Percentiles rank a stretch among this genome's conserved stretches.
phyloP scores from a whole-genome alignment of 768 basidiomycete species.

The Mycena crocata region DNA sequence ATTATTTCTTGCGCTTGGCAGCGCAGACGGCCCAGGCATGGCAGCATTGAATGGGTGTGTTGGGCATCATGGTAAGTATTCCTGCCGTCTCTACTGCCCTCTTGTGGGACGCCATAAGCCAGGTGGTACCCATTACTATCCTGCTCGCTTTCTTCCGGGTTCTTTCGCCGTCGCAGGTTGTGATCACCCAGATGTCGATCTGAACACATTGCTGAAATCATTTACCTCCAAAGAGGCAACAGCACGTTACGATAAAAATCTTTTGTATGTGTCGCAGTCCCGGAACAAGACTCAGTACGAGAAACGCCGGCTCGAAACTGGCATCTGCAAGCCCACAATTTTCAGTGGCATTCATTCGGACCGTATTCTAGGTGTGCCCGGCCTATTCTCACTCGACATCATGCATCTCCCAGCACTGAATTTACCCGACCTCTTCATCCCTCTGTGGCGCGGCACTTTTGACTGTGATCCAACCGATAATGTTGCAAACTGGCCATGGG shows the following conservation, averaged over 20 bases:
- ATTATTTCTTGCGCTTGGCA: conserved; percentile 25
- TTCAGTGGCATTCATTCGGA: conserved; percentile 44
- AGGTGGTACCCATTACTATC: conserved; percentile 4
- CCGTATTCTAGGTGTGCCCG: conserved; percentile 43
- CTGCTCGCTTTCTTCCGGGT: not conserved
- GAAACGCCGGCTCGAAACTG: conserved; percentile 43
- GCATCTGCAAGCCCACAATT: conserved; percentile 49
- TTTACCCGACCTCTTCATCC: conserved; percentile 35
- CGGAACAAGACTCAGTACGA: conserved; percentile 34
- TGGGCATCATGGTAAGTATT: conserved; percentile 1
- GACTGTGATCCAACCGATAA: conserved; percentile 30
- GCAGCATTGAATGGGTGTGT: conserved; percentile 46
- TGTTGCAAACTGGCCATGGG: conserved; percentile 35
- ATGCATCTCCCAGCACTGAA: conserved; percentile 47
- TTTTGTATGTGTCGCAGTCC: not conserved
- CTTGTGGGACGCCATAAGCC: not conserved
- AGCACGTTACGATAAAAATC: not conserved
- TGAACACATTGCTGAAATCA: not conserved
- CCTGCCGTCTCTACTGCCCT: not conserved
- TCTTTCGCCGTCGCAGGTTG: not conserved
- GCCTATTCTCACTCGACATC: conserved; percentile 46
- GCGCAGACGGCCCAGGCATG: conserved; percentile 41
- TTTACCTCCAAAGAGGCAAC: not conserved
- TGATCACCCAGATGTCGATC: not conserved
- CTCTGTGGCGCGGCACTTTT: conserved; percentile 37